Evolutionary conservation across 345 rosid species (phyloP).

Genomic region (Psidium friedrichsthalianum): DNA sequence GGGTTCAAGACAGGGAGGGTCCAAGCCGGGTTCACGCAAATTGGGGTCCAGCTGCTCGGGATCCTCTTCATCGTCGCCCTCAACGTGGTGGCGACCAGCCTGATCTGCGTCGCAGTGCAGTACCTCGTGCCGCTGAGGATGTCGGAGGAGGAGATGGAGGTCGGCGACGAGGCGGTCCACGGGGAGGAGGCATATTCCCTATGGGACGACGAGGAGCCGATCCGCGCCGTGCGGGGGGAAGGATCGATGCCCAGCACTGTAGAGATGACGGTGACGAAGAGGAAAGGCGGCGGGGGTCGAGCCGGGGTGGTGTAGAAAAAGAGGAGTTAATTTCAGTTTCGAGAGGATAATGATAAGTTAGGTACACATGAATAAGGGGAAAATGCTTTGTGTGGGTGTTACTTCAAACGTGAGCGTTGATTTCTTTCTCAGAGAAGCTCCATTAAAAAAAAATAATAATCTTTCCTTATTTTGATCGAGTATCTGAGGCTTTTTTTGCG

Average conservation of each 20-base stretch:
- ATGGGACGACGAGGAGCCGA: slow-evolving; percentile 3
- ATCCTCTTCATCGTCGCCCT: slow-evolving; percentile 6
- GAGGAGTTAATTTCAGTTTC: not conserved
- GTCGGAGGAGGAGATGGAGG: slow-evolving; percentile 38
- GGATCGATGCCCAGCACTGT: not conserved
- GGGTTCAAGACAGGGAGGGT: slow-evolving; percentile 13
- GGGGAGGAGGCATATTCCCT: slow-evolving; percentile 35
- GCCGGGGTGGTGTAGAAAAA: not conserved
- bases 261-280: not conserved
- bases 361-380: not conserved
- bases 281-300: not conserved
- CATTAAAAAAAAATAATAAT: not conserved
- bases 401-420: not conserved
- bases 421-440: not conserved
- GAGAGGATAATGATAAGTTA: not conserved
- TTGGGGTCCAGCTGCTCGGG: slow-evolving; percentile 28
- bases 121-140: slow-evolving; percentile 24
- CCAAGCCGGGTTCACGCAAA: slow-evolving; percentile 17
- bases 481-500: not conserved
- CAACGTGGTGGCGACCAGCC: slow-evolving; percentile 18
- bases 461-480: not conserved
- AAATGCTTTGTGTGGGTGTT: not conserved
- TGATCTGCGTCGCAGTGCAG: slow-evolving; percentile 19
- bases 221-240: not conserved
- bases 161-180: slow-evolving; percentile 31